Evolutionary conservation across 768 basidiomycete species (phyloP), one percentile per base, ranked within the genome.

Genomic region (Mycena crocata): DNA sequence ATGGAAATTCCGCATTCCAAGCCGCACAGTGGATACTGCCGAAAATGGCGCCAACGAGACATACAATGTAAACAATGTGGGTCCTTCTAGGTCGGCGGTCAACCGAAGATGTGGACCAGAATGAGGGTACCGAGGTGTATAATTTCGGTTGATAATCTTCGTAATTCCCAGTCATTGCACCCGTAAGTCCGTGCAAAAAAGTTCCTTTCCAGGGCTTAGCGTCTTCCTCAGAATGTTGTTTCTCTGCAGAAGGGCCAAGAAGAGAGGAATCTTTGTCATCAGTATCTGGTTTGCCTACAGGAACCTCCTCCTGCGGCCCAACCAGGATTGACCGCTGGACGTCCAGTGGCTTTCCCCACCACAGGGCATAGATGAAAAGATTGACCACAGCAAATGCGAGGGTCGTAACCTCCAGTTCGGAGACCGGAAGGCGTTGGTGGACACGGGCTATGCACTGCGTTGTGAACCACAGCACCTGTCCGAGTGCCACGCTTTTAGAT

Each of bases 381-480:
- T 54, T 54, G 13, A 54, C 35, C 19, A 54, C 51, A 17, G 51
- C 51, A 31, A 54, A 54, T 12, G 51, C 51, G 21, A 35, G 21
- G 13, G 51, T 54, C 17, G 35, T 23, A 19, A 54, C 51, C 34
- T 54, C 51, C 51, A 54, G 51, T 17, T 40, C 8, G 15, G 39
- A 40, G 4, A 40, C 39, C 6, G 39, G 39, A 40, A 40, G 39
- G 8, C n/a, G 39, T 40, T 40, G 39, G 5, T 24, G 40, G 37
- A 58, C 48, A 10, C 81, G 74, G 1, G 72, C 68, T 3, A 77
- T 70, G 55, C 74, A 74, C 46, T 79, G 75, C 21, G 74, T 48
- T 54, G 74, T 51, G 66, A 83, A 83, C 79, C 80, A 82, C 1
- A 64, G 37, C 8, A 75, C 73, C 49, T 84, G 82, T 5, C 76